Evolutionary conservation across 164 flowering plant species (phyloP).

Genomic region (Amborella trichopoda): DNA sequence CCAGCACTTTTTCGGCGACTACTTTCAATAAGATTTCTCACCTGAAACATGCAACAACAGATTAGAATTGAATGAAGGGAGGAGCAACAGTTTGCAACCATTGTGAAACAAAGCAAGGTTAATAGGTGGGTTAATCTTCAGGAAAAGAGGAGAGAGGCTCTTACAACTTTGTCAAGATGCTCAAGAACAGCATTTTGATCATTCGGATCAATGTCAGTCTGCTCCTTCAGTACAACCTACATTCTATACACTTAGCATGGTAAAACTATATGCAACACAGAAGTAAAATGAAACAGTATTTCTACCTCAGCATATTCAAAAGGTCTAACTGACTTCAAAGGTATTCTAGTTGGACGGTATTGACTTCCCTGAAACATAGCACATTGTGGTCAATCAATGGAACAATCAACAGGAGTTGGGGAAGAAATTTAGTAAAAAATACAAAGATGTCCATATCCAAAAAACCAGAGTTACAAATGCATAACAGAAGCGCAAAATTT

Average conservation of each 20-base stretch:
- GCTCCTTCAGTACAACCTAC: constrained; percentile 85
- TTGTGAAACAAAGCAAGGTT: background rate
- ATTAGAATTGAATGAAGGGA: too few relatives aligned
- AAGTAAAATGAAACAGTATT: background rate
- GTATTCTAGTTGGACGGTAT: constrained; percentile 95
- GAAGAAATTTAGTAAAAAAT: too few relatives aligned
- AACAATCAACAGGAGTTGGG: too few relatives aligned
- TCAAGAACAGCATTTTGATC: constrained; percentile 88
- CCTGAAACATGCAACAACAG: constrained; percentile 28
- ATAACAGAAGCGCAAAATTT: background rate
- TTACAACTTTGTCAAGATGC: constrained; percentile 86
- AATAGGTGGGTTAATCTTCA: background rate
- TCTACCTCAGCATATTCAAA: constrained; percentile 87
- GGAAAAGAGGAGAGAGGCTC: background rate
- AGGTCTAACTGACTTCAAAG: constrained; percentile 81
- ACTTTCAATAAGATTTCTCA: constrained; percentile 64
- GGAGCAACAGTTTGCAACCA: too few relatives aligned
- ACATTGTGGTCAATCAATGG: background rate
- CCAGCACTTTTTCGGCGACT: constrained; percentile 25
- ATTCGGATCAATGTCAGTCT: constrained; percentile 73
- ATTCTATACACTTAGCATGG: background rate
- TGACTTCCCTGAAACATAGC: constrained; percentile 52
- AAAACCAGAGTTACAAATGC: background rate
- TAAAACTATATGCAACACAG: background rate
- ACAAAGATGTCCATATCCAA: too few relatives aligned